Evolutionary conservation across 441 rosid species (phyloP).

Genomic region (Erodium moschatum): DNA sequence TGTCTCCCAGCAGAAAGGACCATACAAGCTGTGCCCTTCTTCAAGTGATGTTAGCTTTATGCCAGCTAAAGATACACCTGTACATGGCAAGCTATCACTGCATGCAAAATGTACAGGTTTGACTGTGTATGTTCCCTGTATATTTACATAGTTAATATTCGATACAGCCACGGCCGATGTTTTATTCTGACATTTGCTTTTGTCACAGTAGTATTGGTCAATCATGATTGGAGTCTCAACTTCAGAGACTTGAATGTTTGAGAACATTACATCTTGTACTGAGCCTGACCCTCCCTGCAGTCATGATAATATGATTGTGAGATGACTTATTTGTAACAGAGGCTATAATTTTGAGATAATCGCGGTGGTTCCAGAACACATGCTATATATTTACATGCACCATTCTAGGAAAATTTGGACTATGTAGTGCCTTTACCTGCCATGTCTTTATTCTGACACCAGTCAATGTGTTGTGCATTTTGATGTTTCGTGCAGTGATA

Average conservation of each 20-base stretch:
- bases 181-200: slow-evolving; percentile 61
- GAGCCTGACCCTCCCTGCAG: slow-evolving; percentile 92
- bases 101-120: slow-evolving; percentile 83
- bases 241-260: slow-evolving; percentile 80
- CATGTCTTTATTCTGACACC: slow-evolving; percentile 95
- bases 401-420: no score
- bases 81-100: slow-evolving; percentile 72
- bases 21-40: slow-evolving; percentile 45
- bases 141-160: slow-evolving; percentile 67
- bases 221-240: slow-evolving; percentile 80
- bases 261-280: slow-evolving; percentile 68
- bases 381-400: background rate
- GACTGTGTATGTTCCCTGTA: slow-evolving; percentile 80
- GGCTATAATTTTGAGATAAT: slow-evolving; percentile 13
- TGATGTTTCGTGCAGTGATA: slow-evolving; percentile 70
- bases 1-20: slow-evolving; percentile 79
- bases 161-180: slow-evolving; percentile 78
- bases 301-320: slow-evolving; percentile 16
- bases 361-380: background rate
- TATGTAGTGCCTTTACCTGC: slow-evolving; percentile 47
- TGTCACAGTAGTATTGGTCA: slow-evolving; percentile 90
- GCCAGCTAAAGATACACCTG: slow-evolving; percentile 49
- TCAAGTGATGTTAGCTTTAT: slow-evolving; percentile 58
- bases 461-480: slow-evolving; percentile 75
- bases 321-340: background rate